These are phyloP conservation scores for Phytophthora citrophthora DNA, from an alignment of 352 stramenopile genomes.

Conservation along the genomic window DNA sequence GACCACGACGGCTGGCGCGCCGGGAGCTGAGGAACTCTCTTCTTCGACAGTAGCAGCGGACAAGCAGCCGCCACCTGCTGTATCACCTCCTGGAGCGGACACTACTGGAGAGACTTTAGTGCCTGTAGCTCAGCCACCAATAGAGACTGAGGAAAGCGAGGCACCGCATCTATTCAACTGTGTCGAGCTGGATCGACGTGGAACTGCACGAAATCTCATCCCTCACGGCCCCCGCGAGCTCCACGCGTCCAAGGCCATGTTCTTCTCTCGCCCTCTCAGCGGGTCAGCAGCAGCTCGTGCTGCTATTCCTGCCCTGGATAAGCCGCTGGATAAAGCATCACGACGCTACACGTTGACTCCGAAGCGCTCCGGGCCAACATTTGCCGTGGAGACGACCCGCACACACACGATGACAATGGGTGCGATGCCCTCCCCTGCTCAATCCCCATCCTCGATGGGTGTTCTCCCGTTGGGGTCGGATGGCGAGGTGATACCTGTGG, in stretches of 20 bases:
- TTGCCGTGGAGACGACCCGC: constrained; percentile 40
- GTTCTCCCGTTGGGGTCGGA: constrained; percentile 28
- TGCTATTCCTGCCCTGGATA: constrained; percentile 19
- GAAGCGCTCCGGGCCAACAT: constrained; percentile 34
- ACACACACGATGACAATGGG: constrained; percentile 43
- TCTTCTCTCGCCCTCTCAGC: constrained; percentile 59
- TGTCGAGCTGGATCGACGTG: constrained; percentile 56
- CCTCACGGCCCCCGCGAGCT: constrained; percentile 67
- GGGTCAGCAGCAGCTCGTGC: constrained; percentile 25
- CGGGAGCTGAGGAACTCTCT: background rate
- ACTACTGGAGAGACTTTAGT: constrained; percentile 8
- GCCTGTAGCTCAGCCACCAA: background rate
- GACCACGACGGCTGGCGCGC: background rate
- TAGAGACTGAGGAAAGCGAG: constrained; percentile 26
- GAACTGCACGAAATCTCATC: constrained; percentile 24
- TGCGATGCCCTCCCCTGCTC: constrained; percentile 37
- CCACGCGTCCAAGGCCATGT: constrained; percentile 72
- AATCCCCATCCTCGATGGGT: constrained; percentile 34
- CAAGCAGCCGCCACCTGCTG: constrained; percentile 6
- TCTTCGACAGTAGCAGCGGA: constrained; percentile 3
- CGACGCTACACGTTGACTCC: constrained; percentile 47
- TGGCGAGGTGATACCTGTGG: constrained; percentile 29
- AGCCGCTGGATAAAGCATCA: constrained; percentile 26
- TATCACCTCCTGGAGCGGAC: constrained; percentile 7
- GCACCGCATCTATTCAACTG: constrained; percentile 69